Evolutionary conservation across 1,284 basidiomycete genomes (phyloP).

Genomic region (Sporisorium sorghi): DNA sequence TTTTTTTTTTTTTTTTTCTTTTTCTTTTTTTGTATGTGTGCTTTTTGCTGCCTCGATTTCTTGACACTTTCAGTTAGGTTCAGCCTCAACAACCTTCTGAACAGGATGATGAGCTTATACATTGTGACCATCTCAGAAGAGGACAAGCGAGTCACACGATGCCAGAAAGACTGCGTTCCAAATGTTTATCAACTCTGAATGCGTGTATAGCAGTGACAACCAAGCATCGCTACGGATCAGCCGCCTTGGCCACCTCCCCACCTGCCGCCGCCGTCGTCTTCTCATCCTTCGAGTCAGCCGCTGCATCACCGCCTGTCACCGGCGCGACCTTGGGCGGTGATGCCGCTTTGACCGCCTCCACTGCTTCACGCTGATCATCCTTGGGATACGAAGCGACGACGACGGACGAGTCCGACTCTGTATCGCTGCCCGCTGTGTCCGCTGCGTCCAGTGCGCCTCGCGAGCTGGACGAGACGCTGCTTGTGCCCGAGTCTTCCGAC

Average conservation of each 20-base stretch:
- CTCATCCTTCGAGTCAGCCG: background rate
- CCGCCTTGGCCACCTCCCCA: background rate
- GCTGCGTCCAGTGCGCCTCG: conserved; percentile 22
- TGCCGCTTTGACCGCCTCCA: background rate
- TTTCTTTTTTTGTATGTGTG: background rate
- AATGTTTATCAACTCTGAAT: background rate
- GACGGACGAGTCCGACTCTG: conserved; percentile 30
- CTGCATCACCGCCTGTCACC: background rate
- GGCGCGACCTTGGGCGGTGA: background rate
- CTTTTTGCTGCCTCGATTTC: background rate
- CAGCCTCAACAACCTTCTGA: too few relatives aligned
- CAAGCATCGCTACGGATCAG: conserved; percentile 3
- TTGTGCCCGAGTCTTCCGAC: conserved; percentile 31
- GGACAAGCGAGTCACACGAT: too few relatives aligned
- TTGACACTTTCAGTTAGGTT: too few relatives aligned
- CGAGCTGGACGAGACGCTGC: conserved; percentile 37
- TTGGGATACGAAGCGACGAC: too few relatives aligned
- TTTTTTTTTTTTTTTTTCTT: background rate
- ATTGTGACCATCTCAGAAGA: too few relatives aligned
- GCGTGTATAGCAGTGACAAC: background rate
- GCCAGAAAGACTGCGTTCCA: background rate
- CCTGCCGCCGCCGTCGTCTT: background rate
- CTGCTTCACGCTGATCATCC: too few relatives aligned
- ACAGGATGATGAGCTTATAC: too few relatives aligned
- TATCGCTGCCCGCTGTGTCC: conserved; percentile 31